Base-by-base conservation (phyloP, 305 asterid species). In the Withania somnifera region DNA sequence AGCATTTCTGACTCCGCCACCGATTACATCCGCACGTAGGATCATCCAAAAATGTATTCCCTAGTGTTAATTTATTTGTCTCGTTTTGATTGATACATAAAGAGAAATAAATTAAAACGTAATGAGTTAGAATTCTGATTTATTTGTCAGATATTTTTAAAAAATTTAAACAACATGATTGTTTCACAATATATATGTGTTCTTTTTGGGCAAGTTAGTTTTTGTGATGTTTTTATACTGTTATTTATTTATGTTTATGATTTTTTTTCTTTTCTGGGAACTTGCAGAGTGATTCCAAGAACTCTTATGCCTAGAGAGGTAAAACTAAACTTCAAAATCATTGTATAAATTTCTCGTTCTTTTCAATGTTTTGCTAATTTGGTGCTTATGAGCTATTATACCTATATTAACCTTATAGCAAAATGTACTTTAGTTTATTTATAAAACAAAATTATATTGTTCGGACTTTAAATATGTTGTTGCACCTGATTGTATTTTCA, bases 231-330 rank as follows among this genome's bases (percentile, higher is more conserved):
- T 36, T 34, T 78, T 14, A 15, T 13, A 26, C 13, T 56, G 9
- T 78, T 20, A 34, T 36, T 56, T 32, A 22, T 78, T 11, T 42
- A 38, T 11, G 20, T 40, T n/a, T 32, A 60, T 58, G 1, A 26
- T 71, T 40, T 76, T 0, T 2, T 71, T 38, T 47, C 24, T 57
- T 28, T 14, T 64, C 20, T 58, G 17, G 34, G 20, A 42, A 40
- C 53, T 30, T 53, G 36, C 78, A 88, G 91, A 19, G 63, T 88
- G 40, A 88, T 88, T 19, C 91, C 91, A 26, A 84, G 82, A 61
- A 82, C 88, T 1, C 83, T 88, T 38, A 87, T 85, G 91, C 42
- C 81, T 66, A 81, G 85, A 52, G 90, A 88, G 90, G 91, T 87
- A 40, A 15, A 14, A 87, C 11, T 34, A 34, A 34, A n/a, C n/a